These are phyloP conservation scores for Saitozyma podzolica DNA, from an alignment of 768 basidiomycete species.

Conservation along the genomic window DNA sequence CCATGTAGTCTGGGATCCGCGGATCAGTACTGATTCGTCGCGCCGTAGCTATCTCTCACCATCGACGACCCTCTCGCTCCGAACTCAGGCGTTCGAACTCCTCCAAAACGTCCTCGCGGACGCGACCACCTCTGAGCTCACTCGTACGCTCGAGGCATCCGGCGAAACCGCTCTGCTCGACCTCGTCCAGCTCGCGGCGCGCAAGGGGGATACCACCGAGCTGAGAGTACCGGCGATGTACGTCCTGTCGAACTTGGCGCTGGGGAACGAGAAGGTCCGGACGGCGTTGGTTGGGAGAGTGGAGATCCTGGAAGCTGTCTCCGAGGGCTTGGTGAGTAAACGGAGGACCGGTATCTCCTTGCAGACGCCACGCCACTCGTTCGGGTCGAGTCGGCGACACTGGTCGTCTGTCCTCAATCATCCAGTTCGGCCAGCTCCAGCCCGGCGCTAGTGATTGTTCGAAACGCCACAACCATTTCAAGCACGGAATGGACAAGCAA, in stretches of 20 bases:
- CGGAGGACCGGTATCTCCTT: background rate
- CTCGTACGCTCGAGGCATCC: constrained; percentile 20
- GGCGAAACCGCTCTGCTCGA: constrained; percentile 31
- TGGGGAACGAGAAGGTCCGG: constrained; percentile 36
- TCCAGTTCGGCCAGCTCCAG: too few relatives aligned
- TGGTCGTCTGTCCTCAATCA: too few relatives aligned
- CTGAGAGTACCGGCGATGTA: constrained; percentile 12
- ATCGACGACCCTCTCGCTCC: constrained; percentile 12
- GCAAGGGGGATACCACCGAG: constrained; percentile 18
- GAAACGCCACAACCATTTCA: background rate
- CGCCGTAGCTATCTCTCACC: constrained; percentile 14
- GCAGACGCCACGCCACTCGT: background rate
- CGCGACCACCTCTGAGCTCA: constrained; percentile 26
- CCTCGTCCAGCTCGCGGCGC: constrained; percentile 17
- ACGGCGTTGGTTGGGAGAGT: constrained; percentile 21
- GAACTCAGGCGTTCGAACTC: constrained; percentile 37
- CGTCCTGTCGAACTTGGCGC: constrained; percentile 34
- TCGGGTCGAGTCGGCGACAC: background rate
- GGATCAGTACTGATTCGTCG: constrained; percentile 1
- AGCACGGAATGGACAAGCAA: background rate
- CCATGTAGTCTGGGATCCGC: background rate
- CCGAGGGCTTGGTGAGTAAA: constrained; percentile 33
- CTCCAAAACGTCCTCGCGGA: constrained; percentile 41
- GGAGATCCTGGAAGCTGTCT: constrained; percentile 33
- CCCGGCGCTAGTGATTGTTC: too few relatives aligned